phyloP scores from a whole-genome alignment of 805 yeast species.

The Teunomyces stri region DNA sequence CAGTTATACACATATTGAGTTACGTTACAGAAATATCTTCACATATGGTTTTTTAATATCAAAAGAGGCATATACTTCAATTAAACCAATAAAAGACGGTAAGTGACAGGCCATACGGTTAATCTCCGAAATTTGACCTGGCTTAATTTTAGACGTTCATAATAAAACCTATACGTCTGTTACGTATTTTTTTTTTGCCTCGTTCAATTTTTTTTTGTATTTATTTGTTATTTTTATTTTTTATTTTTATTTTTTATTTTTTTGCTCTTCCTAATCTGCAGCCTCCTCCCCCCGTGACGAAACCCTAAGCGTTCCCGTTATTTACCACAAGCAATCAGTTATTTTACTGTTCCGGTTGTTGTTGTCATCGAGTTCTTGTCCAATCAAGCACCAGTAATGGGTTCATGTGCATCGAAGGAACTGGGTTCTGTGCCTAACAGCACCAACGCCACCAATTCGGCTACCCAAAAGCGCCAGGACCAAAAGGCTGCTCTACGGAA shows the following conservation, averaged over 20 bases:
- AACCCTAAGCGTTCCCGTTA: not conserved
- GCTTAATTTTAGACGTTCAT: too few relatives aligned
- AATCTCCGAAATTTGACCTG: too few relatives aligned
- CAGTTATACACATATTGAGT: too few relatives aligned
- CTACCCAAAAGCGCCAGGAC: slow-evolving; percentile 12
- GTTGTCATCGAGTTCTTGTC: not conserved
- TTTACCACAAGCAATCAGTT: not conserved
- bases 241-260: not conserved
- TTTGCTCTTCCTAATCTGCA: not conserved
- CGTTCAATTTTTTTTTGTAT: not conserved
- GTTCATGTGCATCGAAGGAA: slow-evolving; percentile 14
- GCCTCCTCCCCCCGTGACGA: slow-evolving; percentile 2
- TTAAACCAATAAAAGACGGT: too few relatives aligned
- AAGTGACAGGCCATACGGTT: too few relatives aligned
- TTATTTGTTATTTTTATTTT: not conserved
- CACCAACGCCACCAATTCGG: slow-evolving; percentile 3
- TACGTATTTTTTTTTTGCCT: too few relatives aligned
- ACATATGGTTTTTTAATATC: too few relatives aligned
- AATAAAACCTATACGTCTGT: too few relatives aligned
- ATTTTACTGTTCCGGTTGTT: not conserved
- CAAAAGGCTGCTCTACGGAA: slow-evolving; percentile 13
- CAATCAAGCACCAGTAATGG: slow-evolving; percentile 6
- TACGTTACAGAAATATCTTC: too few relatives aligned
- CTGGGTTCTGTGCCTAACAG: slow-evolving; percentile 2
- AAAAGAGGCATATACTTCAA: too few relatives aligned